Percentiles rank a stretch among this genome's conserved stretches.
These are phyloP conservation scores for Kwoniella europaea DNA, from an alignment of 768 basidiomycete species.

Conservation along the genomic window DNA sequence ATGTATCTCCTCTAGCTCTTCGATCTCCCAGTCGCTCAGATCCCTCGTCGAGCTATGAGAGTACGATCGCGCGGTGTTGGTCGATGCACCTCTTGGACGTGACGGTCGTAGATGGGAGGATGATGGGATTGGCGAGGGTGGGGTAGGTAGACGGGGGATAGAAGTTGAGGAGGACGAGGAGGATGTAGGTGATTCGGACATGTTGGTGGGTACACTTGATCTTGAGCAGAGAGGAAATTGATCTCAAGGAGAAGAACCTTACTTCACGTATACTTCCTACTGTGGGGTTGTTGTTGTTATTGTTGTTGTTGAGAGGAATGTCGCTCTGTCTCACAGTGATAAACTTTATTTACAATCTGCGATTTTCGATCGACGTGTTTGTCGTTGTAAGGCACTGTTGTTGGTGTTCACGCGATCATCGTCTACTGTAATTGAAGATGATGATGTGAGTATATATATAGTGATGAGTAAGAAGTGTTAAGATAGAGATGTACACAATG, in stretches of 20 bases:
- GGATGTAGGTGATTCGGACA: slow-evolving; percentile 5
- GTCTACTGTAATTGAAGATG: too few relatives aligned
- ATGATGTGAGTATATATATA: too few relatives aligned
- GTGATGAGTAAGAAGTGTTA: too few relatives aligned
- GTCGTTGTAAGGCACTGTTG: background rate
- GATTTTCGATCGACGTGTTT: slow-evolving; percentile 6
- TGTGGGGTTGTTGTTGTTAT: too few relatives aligned
- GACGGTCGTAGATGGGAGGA: background rate
- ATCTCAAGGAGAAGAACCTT: too few relatives aligned
- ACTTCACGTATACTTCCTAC: too few relatives aligned
- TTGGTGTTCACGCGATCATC: too few relatives aligned
- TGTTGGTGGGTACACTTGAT: background rate
- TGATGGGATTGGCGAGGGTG: slow-evolving; percentile 3
- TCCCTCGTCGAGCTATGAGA: slow-evolving; percentile 7
- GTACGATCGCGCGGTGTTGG: slow-evolving; percentile 5
- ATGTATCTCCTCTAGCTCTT: slow-evolving; percentile 12
- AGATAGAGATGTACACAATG: too few relatives aligned
- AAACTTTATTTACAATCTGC: background rate
- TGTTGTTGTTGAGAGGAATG: slow-evolving; percentile 5
- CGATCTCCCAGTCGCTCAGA: slow-evolving; percentile 22
- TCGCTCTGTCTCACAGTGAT: background rate
- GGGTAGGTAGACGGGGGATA: slow-evolving; percentile 8
- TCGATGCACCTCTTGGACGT: slow-evolving; percentile 5
- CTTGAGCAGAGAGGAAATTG: too few relatives aligned
- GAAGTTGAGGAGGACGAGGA: background rate